Percentiles rank a stretch among this genome's conserved stretches.
Conservation (phyloP, 2,329 filamentous ascomycete genomes). For the Rhynchosporium graminicola region DNA sequence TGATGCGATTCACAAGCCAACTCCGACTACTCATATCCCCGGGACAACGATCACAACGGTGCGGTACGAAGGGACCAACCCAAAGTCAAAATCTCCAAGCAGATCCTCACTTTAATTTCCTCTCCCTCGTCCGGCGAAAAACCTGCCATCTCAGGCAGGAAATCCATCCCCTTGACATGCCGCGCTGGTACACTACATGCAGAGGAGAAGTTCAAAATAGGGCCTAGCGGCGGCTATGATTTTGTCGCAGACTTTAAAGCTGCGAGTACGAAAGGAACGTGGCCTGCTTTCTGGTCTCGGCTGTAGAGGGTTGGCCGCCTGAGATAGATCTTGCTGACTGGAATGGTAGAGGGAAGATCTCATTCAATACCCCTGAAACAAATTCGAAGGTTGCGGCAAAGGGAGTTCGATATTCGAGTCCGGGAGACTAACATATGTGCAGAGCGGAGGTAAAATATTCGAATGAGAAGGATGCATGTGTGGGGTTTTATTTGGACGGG, state of each 20-base stretch:
- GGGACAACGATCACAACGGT: conserved; percentile 60
- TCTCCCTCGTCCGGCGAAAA: conserved; percentile 28
- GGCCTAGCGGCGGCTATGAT: conserved; percentile 43
- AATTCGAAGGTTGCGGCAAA: conserved; percentile 48
- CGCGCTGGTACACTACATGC: conserved; percentile 47
- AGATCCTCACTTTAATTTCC: conserved; percentile 27
- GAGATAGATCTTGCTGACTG: conserved; percentile 63
- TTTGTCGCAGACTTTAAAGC: conserved; percentile 46
- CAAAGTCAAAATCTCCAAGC: conserved; percentile 45
- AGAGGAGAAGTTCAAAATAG: conserved; percentile 46
- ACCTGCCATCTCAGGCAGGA: conserved; percentile 37
- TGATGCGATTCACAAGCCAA: conserved; percentile 43
- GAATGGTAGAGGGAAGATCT: conserved; percentile 57
- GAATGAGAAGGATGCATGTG: conserved; percentile 52
- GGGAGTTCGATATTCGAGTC: conserved; percentile 50
- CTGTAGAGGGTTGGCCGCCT: conserved; percentile 56
- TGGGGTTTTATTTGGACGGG: conserved; percentile 57
- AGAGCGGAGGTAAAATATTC: conserved; percentile 52
- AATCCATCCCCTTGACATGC: conserved; percentile 49
- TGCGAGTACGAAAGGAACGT: conserved; percentile 47
- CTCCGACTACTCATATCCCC: conserved; percentile 55
- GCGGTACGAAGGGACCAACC: conserved; percentile 54
- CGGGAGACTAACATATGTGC: conserved; percentile 50
- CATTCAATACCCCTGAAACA: conserved; percentile 57
- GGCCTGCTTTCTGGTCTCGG: conserved; percentile 61